These are phyloP conservation scores for Ambispora gerdemannii DNA, from an alignment of 192 early-diverging fungal genomes.

Conservation along the genomic window DNA sequence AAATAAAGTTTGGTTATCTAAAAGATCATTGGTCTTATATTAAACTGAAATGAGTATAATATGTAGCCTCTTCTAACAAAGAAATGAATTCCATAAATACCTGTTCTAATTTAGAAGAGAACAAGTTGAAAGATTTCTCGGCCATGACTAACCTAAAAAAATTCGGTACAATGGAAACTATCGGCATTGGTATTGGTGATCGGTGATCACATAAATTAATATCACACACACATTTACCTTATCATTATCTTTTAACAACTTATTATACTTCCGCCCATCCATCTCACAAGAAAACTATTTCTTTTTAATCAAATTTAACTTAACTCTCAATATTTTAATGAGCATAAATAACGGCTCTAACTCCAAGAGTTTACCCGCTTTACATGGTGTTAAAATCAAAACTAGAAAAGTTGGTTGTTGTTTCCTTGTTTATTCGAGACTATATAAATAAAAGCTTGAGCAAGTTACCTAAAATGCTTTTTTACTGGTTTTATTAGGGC, in stretches of 20 bases:
- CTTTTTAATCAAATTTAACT: not conserved
- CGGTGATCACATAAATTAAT: too few species aligned
- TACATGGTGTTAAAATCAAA: slow-evolving; percentile 69
- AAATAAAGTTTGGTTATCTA: not conserved
- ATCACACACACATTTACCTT: too few species aligned
- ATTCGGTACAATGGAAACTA: not conserved
- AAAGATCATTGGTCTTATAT: not conserved
- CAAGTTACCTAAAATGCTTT: too few species aligned
- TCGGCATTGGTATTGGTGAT: too few species aligned
- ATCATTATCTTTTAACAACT: too few species aligned
- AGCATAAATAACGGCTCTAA: slow-evolving; percentile 44
- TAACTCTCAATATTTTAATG: slow-evolving; percentile 34
- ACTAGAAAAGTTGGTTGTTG: slow-evolving; percentile 67
- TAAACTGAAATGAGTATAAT: too few species aligned
- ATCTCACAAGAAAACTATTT: too few species aligned
- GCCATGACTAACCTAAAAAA: not conserved
- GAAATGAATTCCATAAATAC: not conserved
- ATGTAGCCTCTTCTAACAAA: not conserved
- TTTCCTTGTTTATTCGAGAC: too few species aligned
- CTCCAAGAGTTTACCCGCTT: slow-evolving; percentile 47
- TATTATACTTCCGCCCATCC: too few species aligned
- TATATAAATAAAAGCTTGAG: not conserved
- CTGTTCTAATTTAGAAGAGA: not conserved
- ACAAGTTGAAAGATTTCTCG: slow-evolving; percentile 2
- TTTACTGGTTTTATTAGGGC: slow-evolving; percentile 46